phyloP scores from a whole-genome alignment of 2,329 filamentous ascomycete species.

The Calonectria ilicicola region DNA sequence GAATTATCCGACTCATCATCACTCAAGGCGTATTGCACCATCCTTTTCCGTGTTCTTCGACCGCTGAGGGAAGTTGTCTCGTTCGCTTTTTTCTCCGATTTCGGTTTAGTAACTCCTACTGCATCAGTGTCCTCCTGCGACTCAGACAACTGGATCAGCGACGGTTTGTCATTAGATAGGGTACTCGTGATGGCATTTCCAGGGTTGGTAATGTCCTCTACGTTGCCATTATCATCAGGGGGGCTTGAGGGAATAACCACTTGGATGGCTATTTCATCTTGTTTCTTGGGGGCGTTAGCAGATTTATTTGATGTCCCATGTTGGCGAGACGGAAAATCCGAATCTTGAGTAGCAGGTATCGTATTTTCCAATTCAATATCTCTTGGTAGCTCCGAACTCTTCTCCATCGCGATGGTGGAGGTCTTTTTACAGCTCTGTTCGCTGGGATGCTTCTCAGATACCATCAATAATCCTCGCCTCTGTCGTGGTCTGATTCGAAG shows the following conservation, averaged over 20 bases:
- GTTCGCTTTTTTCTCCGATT: not conserved
- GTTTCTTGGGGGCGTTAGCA: not conserved
- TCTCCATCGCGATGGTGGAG: not conserved
- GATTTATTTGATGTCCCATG: not conserved
- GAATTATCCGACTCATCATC: conserved; percentile 21
- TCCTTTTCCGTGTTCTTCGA: conserved; percentile 8
- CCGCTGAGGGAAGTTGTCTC: not conserved
- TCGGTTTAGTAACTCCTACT: not conserved
- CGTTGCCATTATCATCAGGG: not conserved
- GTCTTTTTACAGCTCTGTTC: not conserved
- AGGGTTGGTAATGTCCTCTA: not conserved
- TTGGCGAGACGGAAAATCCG: not conserved
- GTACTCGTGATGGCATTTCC: not conserved
- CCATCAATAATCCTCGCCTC: conserved; percentile 61
- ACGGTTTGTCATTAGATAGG: not conserved
- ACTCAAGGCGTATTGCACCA: not conserved
- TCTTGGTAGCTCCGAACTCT: not conserved
- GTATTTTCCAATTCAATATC: not conserved
- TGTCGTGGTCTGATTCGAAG: conserved; percentile 60
- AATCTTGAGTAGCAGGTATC: not conserved
- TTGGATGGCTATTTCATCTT: not conserved
- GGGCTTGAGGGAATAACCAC: no score
- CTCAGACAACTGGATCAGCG: not conserved
- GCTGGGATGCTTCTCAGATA: conserved; percentile 50
- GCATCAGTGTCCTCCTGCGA: not conserved